phyloP scores from a whole-genome alignment of 805 yeast genomes.

The Peterozyma toletana region DNA sequence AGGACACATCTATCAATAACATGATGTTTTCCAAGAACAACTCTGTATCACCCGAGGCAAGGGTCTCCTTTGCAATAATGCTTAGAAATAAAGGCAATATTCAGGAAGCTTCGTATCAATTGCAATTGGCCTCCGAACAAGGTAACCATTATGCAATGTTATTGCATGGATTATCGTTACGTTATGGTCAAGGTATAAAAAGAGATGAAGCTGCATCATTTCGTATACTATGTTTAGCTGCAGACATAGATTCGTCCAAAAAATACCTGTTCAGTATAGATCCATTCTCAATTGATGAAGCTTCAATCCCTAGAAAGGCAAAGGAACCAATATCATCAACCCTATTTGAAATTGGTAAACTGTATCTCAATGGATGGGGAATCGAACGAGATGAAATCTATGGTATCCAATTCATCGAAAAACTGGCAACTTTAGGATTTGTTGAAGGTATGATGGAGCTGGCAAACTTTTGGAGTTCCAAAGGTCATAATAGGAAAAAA shows the following conservation, averaged over 20 bases:
- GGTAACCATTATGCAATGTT: slow-evolving; percentile 64
- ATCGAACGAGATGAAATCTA: slow-evolving; percentile 40
- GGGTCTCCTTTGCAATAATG: slow-evolving; percentile 37
- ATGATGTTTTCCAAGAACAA: slow-evolving; percentile 6
- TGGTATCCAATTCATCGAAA: slow-evolving; percentile 54
- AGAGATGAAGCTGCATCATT: slow-evolving; percentile 47
- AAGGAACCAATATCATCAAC: slow-evolving; percentile 42
- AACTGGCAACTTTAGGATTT: slow-evolving; percentile 62
- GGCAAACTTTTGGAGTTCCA: slow-evolving; percentile 60
- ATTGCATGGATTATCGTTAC: slow-evolving; percentile 58
- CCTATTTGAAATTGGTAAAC: slow-evolving; percentile 55
- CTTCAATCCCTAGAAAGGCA: slow-evolving; percentile 25
- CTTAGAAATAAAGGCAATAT: slow-evolving; percentile 52
- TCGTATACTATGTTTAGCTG: slow-evolving; percentile 53
- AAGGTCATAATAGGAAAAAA: slow-evolving; percentile 46
- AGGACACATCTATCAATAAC: background rate
- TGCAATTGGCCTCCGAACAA: slow-evolving; percentile 55
- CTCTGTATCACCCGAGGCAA: slow-evolving; percentile 18
- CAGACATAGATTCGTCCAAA: slow-evolving; percentile 21
- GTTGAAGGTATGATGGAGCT: slow-evolving; percentile 63
- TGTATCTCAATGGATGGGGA: slow-evolving; percentile 53
- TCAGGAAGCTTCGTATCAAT: slow-evolving; percentile 62
- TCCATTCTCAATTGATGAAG: slow-evolving; percentile 24
- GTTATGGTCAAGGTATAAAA: slow-evolving; percentile 63
- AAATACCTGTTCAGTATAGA: slow-evolving; percentile 18